Evolutionary conservation across 179 eudicot species (phyloP), one percentile per base, ranked within the genome.

Genomic region (Silene noctiflora): DNA sequence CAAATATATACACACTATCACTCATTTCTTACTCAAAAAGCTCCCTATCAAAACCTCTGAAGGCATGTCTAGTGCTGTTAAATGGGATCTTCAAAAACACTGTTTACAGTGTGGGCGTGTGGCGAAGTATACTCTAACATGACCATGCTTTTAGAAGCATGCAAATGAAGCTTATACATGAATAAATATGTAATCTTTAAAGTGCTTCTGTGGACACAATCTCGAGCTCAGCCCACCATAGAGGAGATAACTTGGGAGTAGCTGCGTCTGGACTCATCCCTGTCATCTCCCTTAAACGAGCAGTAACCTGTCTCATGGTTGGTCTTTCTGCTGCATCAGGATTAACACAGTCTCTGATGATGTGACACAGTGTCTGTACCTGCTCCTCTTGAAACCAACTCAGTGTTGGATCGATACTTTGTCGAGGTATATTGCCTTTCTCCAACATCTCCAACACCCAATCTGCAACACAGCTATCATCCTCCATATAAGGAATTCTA

Each of bases 201-300:
- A 55, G 67, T 44, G 80, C 80, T 60, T 82, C 87, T 7, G 82
- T 69, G 20, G 91, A 84, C 75, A 89, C 42, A 77, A 94, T 89
- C 81, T 94, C 98, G 6, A 92, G 91, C 79, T 94, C 98, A 20
- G 98, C 98, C 98, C 98, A 94, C 97, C 96, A 92, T 68, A 92
- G 97, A 76, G 98, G 94, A 72, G 96, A 94, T 75, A 84, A 13
- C 71, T 76, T 89, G 1, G 98, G 97, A 8, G 79, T 82, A 0
- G 91, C 98, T n/a, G 70, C 90, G 4, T 88, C 90, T 17, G 96
- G 96, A 20, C 81, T 84, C 80, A 90, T 76, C 5, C 78, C 80
- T 0, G 92, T 90, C 44, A 87, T 80, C 80, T 87, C 88, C 80
- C 84, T 89, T 77, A 93, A 70, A 78, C 79, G 85, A 2, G 81